Evolutionary conservation across 306 rosid genomes (phyloP).

Genomic region (Casuarina equisetifolia): DNA sequence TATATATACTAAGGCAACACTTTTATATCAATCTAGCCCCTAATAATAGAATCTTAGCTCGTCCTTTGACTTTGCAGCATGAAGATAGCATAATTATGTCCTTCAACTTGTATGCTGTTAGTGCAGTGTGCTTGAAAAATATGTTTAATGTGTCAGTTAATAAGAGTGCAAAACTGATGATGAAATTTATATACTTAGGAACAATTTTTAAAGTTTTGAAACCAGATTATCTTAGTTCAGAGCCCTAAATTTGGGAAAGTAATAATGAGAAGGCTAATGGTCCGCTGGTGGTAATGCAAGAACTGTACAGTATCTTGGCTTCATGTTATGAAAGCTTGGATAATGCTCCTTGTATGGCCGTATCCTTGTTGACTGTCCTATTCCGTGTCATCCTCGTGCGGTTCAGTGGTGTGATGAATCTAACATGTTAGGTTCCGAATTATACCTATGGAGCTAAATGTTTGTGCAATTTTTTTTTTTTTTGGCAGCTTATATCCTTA

Average conservation of each 20-base stretch:
- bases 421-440: not conserved
- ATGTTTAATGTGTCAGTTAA: not conserved
- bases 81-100: not conserved
- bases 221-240: not conserved
- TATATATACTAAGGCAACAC: no score
- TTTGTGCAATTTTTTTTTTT: conserved; percentile 31
- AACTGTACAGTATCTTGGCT: not conserved
- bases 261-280: not conserved
- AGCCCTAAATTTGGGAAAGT: not conserved
- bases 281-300: not conserved
- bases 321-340: not conserved
- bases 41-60: no score
- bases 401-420: not conserved
- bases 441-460: not conserved
- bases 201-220: not conserved
- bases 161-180: not conserved
- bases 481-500: conserved; percentile 73
- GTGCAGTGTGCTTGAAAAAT: not conserved
- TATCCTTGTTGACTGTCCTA: not conserved
- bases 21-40: no score
- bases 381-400: not conserved
- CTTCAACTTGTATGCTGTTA: not conserved
- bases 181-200: not conserved
- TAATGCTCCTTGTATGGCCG: not conserved
- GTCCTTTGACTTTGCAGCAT: not conserved